phyloP scores from a whole-genome alignment of 208 protist genomes.

The Crithidia expoeki region DNA sequence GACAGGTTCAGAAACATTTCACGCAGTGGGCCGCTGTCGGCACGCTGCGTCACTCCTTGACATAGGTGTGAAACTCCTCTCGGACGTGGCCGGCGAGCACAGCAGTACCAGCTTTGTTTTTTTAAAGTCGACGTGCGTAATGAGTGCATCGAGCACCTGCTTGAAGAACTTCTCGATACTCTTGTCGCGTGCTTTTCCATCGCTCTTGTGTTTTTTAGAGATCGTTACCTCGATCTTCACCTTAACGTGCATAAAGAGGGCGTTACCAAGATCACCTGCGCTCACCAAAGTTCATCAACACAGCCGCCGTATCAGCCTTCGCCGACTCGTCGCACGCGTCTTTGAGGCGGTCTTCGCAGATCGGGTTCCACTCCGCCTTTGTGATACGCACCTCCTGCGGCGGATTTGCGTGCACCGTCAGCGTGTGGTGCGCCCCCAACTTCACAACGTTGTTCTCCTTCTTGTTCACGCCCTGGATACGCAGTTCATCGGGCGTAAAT shows the following conservation, averaged over 20 bases:
- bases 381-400: constrained; percentile 90
- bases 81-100: constrained; percentile 95
- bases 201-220: constrained; percentile 83
- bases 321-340: constrained; percentile 77
- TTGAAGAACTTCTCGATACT: constrained; percentile 94
- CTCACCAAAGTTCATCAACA: constrained; percentile 96
- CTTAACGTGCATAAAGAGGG: constrained; percentile 92
- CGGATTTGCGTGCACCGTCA: constrained; percentile 88
- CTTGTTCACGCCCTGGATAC: constrained; percentile 88
- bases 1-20: constrained; percentile 79
- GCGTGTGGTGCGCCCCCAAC: constrained; percentile 92
- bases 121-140: constrained; percentile 91
- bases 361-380: constrained; percentile 93
- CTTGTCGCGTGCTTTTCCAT: constrained; percentile 85
- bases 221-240: constrained; percentile 88
- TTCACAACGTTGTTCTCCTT: constrained; percentile 91
- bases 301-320: constrained; percentile 90
- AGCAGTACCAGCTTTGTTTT: constrained; percentile 95
- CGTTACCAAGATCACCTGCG: constrained; percentile 93
- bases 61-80: constrained; percentile 81
- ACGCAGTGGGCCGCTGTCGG: constrained; percentile 63
- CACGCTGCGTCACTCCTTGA: constrained; percentile 47
- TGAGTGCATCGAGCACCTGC: constrained; percentile 86
- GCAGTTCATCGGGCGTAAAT: constrained; percentile 83
- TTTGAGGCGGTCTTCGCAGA: constrained; percentile 58